These are phyloP conservation scores for Spergularia azorica DNA, from an alignment of 179 eudicot species.

Conservation along the genomic window DNA sequence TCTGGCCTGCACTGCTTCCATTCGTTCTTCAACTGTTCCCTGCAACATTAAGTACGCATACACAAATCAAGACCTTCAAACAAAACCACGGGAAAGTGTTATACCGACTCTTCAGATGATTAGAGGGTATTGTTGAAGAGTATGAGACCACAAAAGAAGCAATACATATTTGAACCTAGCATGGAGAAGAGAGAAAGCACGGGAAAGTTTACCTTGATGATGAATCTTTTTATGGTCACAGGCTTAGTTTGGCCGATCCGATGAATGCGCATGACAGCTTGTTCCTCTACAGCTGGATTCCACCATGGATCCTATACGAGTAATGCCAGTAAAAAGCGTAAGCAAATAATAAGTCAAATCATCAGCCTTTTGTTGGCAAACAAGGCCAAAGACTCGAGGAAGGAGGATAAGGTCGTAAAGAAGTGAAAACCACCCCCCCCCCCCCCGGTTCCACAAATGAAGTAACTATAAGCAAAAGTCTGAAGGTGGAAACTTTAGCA, in stretches of 20 bases:
- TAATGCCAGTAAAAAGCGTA: neutral
- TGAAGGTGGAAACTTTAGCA: too few species aligned
- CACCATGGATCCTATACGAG: conserved; percentile 96
- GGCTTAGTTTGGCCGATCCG: conserved; percentile 95
- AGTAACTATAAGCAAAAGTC: neutral
- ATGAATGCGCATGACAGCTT: conserved; percentile 99
- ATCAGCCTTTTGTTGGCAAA: neutral
- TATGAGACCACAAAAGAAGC: neutral
- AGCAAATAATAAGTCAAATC: neutral
- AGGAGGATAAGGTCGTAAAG: neutral
- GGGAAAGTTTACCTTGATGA: conserved; percentile 65
- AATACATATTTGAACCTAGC: neutral
- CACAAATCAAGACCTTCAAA: neutral
- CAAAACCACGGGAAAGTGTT: neutral
- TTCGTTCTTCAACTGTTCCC: conserved; percentile 97
- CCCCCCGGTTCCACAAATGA: neutral
- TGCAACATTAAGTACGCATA: conserved; percentile 28
- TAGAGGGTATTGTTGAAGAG: too few species aligned
- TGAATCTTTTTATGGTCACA: conserved; percentile 82
- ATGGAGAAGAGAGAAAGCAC: neutral
- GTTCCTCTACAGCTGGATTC: conserved; percentile 99
- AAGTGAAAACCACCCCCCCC: neutral
- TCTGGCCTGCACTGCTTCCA: conserved; percentile 98
- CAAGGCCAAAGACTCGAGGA: neutral
- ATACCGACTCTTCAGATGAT: neutral